Evolutionary conservation across 495 filamentous ascomycete species (phyloP).

Genomic region (Podospora pseudocomata): DNA sequence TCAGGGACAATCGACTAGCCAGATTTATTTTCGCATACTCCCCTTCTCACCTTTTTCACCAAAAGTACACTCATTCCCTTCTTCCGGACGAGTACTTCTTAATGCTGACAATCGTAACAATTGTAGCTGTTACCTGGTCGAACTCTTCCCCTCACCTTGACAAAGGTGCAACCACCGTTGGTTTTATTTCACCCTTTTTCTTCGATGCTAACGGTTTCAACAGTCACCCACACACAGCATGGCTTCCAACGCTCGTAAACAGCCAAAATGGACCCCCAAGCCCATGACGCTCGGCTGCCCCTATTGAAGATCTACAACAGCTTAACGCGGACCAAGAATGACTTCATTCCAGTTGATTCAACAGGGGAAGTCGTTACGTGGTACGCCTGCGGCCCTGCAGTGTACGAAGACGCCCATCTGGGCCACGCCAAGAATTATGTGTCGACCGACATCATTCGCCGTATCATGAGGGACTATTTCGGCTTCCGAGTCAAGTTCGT

Average conservation of each 20-base stretch:
- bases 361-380: constrained; percentile 58
- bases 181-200: no score
- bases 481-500: constrained; percentile 71
- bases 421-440: constrained; percentile 80
- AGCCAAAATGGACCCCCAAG: constrained; percentile 29
- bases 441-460: constrained; percentile 72
- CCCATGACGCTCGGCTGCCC: constrained; percentile 22
- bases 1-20: not conserved
- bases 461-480: constrained; percentile 76
- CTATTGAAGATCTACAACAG: constrained; percentile 60
- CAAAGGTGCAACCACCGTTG: no score
- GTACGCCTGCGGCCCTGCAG: constrained; percentile 79
- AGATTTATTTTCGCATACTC: not conserved
- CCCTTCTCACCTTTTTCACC: no score
- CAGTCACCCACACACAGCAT: constrained; percentile 13
- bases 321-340: constrained; percentile 61
- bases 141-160: no score
- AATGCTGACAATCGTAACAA: no score
- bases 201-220: not conserved
- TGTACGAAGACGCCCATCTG: constrained; percentile 79
- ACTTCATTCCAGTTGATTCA: constrained; percentile 65
- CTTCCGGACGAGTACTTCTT: no score
- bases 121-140: no score
- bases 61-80: no score
- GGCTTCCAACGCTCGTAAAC: constrained; percentile 25